A percentile compares a stretch with the other conserved stretches of the same genome.
Conservation (phyloP, 441 rosid genomes). For the Monsonia emarginata region DNA sequence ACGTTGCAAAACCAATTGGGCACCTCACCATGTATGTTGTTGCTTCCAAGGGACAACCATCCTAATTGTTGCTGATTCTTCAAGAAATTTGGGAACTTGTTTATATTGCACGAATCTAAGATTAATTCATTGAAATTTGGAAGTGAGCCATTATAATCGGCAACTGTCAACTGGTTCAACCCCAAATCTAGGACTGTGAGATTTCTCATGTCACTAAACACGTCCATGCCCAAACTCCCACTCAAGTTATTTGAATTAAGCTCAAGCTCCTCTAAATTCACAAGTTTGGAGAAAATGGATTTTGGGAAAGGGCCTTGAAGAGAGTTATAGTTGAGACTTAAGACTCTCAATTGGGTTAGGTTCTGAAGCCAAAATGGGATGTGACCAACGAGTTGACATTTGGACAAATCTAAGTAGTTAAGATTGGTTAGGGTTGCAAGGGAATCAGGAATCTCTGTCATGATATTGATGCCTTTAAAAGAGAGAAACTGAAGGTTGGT, state of each 20-base stretch:
- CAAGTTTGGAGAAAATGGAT: neutral
- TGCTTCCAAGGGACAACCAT: neutral
- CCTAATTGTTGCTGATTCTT: neutral
- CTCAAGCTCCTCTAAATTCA: neutral
- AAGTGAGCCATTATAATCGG: neutral
- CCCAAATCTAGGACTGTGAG: neutral
- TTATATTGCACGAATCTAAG: neutral
- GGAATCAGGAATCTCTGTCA: neutral
- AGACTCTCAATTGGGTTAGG: neutral
- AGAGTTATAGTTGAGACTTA: constrained; percentile 10
- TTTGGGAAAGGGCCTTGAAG: constrained; percentile 24
- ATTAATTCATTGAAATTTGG: neutral
- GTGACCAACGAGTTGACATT: neutral
- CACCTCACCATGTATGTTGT: neutral
- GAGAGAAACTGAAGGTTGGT: neutral
- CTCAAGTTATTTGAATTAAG: neutral
- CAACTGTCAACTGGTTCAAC: neutral
- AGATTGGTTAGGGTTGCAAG: neutral
- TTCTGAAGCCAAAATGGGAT: neutral
- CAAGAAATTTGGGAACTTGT: neutral
- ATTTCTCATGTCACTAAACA: neutral
- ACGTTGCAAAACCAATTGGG: neutral
- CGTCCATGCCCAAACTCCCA: neutral
- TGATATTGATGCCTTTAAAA: rapidly evolving
- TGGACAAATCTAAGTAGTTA: neutral